phyloP scores from a whole-genome alignment of 2,329 filamentous ascomycete genomes.

The Calonectria ilicicola region DNA sequence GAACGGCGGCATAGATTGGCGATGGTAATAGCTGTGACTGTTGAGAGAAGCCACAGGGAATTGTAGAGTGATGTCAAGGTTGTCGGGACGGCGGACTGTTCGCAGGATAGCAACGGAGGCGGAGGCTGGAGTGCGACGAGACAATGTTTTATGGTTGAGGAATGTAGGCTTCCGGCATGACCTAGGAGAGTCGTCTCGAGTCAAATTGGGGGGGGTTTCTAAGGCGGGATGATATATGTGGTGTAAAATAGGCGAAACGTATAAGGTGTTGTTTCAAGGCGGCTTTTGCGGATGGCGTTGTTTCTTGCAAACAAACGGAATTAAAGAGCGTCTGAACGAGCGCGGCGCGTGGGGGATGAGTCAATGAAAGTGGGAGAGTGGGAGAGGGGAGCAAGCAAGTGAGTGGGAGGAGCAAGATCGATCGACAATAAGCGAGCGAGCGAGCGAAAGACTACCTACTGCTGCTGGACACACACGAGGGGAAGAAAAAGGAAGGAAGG shows the following conservation, averaged over 20 bases:
- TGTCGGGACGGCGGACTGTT: conserved; percentile 5
- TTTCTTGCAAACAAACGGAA: conserved; percentile 36
- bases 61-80: conserved; percentile 3
- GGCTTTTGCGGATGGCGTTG: background rate
- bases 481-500: conserved; percentile 23
- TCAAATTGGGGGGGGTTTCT: conserved; percentile 20
- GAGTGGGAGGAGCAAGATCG: conserved; percentile 2
- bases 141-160: conserved; percentile 25
- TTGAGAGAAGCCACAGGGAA: background rate
- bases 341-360: conserved; percentile 11
- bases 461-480: background rate
- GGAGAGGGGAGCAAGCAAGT: background rate
- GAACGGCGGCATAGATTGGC: conserved; percentile 31
- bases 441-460: conserved; percentile 7
- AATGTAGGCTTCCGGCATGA: conserved; percentile 34
- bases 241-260: background rate
- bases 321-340: conserved; percentile 11
- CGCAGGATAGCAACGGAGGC: conserved; percentile 1
- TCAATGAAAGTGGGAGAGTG: background rate
- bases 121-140: conserved; percentile 18
- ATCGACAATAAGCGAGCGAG: conserved; percentile 17
- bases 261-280: background rate
- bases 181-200: conserved; percentile 23
- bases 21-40: background rate
- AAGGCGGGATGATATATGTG: background rate